Evolutionary conservation across 768 basidiomycete genomes (phyloP), one percentile per base, ranked within the genome.

Genomic region (Leucosporidium yakuticum): DNA sequence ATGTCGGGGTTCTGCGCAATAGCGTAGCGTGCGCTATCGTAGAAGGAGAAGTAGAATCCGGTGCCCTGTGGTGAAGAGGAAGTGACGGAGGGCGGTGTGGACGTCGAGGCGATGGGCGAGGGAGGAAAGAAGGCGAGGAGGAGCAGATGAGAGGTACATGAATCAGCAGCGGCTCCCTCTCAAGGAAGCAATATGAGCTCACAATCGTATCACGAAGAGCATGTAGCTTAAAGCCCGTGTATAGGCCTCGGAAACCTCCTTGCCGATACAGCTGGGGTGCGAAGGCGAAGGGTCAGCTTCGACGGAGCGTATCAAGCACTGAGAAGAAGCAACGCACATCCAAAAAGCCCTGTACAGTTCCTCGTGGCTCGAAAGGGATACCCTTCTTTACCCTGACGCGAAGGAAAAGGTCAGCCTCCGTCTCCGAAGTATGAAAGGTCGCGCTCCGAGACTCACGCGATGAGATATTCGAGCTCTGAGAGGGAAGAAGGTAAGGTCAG

Each of bases 1-100:
- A 72, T 54, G 34, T 65, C 61, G 27, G 64, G 57, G 34, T 60
- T 53, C 20, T 32, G 27, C 36, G 60, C 72, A 5, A 76, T 62
- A 25, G 63, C 17, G 23, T 62, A 39, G 39, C 75, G 74, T 1
- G 73, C 61, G n/a, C 64, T 65, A 54, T 78, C 77, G 67, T 77
- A 76, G 54, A 69, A 62, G n/a, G 70, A 73, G 51, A 77, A 78
- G 64, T 77, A 77, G 31, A 74, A 59, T 4, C 75, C 76, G 0
- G 76, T 77, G 4, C 76, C 75, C 70, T 74, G 64, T 47, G 8
- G 5, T 36, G 23, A 25, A 1, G 32, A 12, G 14, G 19, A 15
- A 7, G 4, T 14, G 14, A 15, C 3, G 11, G n/a, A 54, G 9
- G 21, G 9, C 19, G 29, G 20, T 9, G 21, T 6, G 25, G 14